Conservation (phyloP, 345 rosid genomes). For the Syzygium grande region DNA sequence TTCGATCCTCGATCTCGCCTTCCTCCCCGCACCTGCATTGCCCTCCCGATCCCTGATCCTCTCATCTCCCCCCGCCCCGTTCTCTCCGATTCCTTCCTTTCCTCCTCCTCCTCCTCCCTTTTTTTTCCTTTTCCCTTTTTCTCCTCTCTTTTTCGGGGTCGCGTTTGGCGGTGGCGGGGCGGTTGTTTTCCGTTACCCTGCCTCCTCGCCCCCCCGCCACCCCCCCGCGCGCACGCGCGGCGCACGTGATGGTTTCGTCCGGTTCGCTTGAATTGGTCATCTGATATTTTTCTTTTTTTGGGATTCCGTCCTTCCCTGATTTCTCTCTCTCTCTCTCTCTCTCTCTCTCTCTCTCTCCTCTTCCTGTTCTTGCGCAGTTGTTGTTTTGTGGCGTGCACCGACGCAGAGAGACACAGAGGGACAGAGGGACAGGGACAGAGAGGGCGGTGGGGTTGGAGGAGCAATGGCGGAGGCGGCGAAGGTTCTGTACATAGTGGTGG, state of each 20-base stretch:
- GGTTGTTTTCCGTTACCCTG: neutral
- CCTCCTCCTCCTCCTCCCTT: neutral
- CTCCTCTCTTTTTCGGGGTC: neutral
- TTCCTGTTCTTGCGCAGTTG: neutral
- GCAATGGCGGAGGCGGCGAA: conserved; percentile 64
- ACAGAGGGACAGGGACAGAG: neutral
- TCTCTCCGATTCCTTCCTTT: neutral
- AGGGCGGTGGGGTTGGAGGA: neutral
- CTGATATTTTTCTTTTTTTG: neutral
- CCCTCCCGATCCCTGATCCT: neutral
- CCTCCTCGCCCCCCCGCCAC: too few species aligned
- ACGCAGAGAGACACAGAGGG: neutral
- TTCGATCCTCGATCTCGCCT: neutral
- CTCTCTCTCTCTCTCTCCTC: neutral
- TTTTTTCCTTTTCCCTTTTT: neutral
- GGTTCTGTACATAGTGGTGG: conserved; percentile 80
- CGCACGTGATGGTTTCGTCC: neutral
- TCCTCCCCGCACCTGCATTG: conserved; percentile 1
- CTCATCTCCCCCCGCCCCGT: neutral
- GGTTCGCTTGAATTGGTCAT: neutral
- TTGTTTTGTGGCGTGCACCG: neutral
- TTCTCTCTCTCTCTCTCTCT: neutral
- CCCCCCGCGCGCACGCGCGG: too few species aligned
- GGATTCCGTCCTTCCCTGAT: neutral
- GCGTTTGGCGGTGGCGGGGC: neutral